Evolutionary conservation across 345 rosid genomes (phyloP), one percentile per base, ranked within the genome.

Genomic region (Euclidium syriacum): DNA sequence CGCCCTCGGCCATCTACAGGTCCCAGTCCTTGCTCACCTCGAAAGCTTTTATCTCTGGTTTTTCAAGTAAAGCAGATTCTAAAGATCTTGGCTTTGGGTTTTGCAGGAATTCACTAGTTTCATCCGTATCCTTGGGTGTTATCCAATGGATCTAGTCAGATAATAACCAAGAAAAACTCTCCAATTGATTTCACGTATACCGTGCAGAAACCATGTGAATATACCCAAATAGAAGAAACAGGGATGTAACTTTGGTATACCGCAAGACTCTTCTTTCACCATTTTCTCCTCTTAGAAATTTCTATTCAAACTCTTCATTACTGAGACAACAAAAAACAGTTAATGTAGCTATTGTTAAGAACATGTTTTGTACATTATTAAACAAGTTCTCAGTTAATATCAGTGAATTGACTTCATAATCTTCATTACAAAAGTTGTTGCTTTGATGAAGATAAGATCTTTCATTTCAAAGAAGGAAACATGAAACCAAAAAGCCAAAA

Each of bases 1-100:
- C 58, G 92, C 99, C 32, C 71, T 94, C 68, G 82, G 74, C 67
- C 87, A 85, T 79, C 72, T 94, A 70, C 90, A 85, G 97, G 99
- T 87, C 34, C 19, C 11, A 22, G 3, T 46, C 41, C 29, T 20
- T 26, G 43, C 44, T 27, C 40, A 35, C 33, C 4, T 3, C 32
- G 9, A 18, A 5, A 47, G 29, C 7, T 55, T 46, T 29, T 15
- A 16, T 47, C 2, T 32, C 52, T 9, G 2, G 43, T 14, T 44
- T 38, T 15, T 27, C 2, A 29, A 1, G 18, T 32, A 34, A 47
- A 41, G 54, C 47, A 12, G 16, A 23, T 44, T 26, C 67, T 46
- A 52, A 35, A 20, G 19, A 53, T 22, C 14, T 10, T 19, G 17
- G 18, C 27, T 27, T 29, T 27, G 1, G 47, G 48, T 49, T 54